A percentile compares a stretch with the other conserved stretches of the same genome.
These are phyloP conservation scores for Fusarium citri DNA, from an alignment of 2,329 filamentous ascomycete species.

Conservation along the genomic window DNA sequence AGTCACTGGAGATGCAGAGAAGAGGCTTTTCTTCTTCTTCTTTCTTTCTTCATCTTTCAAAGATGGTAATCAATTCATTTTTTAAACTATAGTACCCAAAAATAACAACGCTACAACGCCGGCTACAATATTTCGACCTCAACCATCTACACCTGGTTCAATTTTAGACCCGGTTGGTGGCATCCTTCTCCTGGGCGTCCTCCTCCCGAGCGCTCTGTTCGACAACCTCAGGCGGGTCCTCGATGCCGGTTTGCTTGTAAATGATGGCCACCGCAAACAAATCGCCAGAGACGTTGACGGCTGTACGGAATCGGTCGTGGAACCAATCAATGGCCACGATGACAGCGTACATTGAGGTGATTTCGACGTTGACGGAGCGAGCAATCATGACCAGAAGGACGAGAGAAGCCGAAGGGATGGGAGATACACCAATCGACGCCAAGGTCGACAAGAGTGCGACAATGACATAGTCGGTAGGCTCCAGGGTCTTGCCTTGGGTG, in stretches of 20 bases:
- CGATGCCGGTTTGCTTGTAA: slow-evolving; percentile 44
- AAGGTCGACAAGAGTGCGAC: slow-evolving; percentile 62
- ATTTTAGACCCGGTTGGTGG: slow-evolving; percentile 38
- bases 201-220: slow-evolving; percentile 34
- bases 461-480: slow-evolving; percentile 60
- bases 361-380: slow-evolving; percentile 55
- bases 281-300: slow-evolving; percentile 64
- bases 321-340: slow-evolving; percentile 67
- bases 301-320: slow-evolving; percentile 66
- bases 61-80: neutral
- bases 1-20: neutral
- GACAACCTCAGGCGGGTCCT: slow-evolving; percentile 32
- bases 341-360: slow-evolving; percentile 64
- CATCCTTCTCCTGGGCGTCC: slow-evolving; percentile 21
- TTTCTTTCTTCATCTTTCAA: neutral
- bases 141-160: neutral
- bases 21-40: too few species aligned
- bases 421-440: slow-evolving; percentile 65
- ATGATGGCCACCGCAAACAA: slow-evolving; percentile 51
- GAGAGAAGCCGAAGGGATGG: slow-evolving; percentile 64
- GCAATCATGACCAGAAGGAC: slow-evolving; percentile 66
- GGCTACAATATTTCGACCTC: slow-evolving; percentile 3
- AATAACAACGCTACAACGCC: slow-evolving; percentile 25
- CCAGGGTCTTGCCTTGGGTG: slow-evolving; percentile 60
- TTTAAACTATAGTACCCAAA: neutral